Base-by-base conservation (phyloP, 495 filamentous ascomycete genomes). In the Monascus purpureus region DNA sequence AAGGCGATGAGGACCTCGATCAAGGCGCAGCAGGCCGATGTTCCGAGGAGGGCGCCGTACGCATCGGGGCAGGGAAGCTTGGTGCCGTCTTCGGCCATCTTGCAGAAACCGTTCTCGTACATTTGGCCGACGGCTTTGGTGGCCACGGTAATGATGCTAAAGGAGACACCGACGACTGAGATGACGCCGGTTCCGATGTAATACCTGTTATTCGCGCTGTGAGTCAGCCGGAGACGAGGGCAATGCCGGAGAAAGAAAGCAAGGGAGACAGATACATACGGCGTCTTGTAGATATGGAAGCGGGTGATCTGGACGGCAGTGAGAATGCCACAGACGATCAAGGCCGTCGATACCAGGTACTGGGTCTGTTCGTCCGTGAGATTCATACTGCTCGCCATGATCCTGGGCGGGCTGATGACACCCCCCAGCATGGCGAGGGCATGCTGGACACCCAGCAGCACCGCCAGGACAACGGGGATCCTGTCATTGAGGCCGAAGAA, bases 401-500 rank as follows among this genome's bases (percentile, higher is more conserved):
- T 73, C 39, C 85, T 73, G n/a, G 82, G 77, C 20, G 80, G 75
- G 7, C 76, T 74, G 48, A 85, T 77, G 44, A 73, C 65, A 43
- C 75, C 73, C 32, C 72, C 75, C 53, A 80, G 49, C 76, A 80
- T 80, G 13, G 73, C 61, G 12, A 77, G 52, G 17, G 73, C 63
- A 57, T 84, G 79, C 44, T 84, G 79, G 37, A 82, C 67, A 7
- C 79, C 79, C 22, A 82, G 56, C 7, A 84, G 53, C 2, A 90
- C 53, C 7, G 79, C 82, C 19, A 95, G 55, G 2, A 92, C 39
- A 8, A 93, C 66, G 2, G 87, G 86, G 63, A 93, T 80, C 13
- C 60, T 63, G 50, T 92, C 83, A 38, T 93, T 68, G 12, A 93
- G 72, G 14, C 83, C 87, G 50, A 93, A 93, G 57, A 93, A 93